A percentile compares a stretch with the other conserved stretches of the same genome.
Conservation (phyloP, 208 protist species). For the Trypanosoma boissoni region DNA sequence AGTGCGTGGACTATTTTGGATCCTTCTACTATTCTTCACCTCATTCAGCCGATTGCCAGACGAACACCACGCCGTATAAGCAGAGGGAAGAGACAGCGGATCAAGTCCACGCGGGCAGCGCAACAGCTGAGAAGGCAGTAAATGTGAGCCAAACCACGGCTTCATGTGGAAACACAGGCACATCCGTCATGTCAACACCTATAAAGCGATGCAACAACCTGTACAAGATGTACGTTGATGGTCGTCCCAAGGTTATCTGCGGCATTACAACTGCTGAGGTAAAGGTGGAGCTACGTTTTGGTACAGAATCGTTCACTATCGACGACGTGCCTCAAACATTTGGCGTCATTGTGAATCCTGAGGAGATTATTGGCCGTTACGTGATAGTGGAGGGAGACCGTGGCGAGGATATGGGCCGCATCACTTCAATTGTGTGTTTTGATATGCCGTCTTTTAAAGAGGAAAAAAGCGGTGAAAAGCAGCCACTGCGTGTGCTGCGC, state of each 20-base stretch:
- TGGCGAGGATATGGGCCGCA: conserved; percentile 73
- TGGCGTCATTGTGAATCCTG: conserved; percentile 28
- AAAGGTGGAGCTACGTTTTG: conserved; percentile 44
- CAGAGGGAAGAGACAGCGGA: not conserved
- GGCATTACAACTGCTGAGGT: conserved; percentile 52
- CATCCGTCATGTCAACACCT: conserved; percentile 28
- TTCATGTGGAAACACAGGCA: conserved; percentile 22
- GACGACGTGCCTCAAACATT: conserved; percentile 49
- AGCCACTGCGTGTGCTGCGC: conserved; percentile 40
- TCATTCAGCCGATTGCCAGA: not conserved
- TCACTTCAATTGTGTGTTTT: conserved; percentile 29
- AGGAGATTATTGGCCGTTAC: conserved; percentile 45
- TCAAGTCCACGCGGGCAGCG: conserved; percentile 13
- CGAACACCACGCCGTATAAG: not conserved
- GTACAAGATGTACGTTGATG: conserved; percentile 42
- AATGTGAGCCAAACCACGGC: conserved; percentile 24
- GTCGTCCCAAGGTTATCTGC: conserved; percentile 45
- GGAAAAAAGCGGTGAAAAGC: conserved; percentile 19
- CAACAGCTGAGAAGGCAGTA: conserved; percentile 16
- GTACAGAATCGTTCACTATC: conserved; percentile 44
- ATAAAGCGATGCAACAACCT: conserved; percentile 41
- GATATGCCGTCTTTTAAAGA: conserved; percentile 9
- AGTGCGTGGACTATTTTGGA: conserved; percentile 1
- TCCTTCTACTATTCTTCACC: conserved; percentile 3
- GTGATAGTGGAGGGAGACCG: conserved; percentile 85